phyloP scores from a whole-genome alignment of 2,329 filamentous ascomycete genomes.

The Geoglossum cookeanum region DNA sequence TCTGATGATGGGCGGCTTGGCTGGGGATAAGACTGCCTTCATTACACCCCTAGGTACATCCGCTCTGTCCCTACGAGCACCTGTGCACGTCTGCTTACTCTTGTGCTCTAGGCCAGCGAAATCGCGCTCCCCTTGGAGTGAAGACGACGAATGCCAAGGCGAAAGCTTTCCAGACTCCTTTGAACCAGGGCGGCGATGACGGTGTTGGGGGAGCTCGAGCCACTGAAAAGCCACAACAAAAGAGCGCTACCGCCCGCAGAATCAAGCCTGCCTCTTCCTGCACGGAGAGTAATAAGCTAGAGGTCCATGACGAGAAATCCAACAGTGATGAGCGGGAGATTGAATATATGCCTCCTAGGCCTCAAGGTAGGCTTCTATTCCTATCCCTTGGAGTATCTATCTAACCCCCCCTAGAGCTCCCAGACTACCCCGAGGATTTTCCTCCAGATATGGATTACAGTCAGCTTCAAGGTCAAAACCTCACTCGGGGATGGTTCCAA shows the following conservation, averaged over 20 bases:
- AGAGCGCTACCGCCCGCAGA: constrained; percentile 39
- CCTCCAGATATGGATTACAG: constrained; percentile 33
- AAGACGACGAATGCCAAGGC: constrained; percentile 95
- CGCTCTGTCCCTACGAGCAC: constrained; percentile 2
- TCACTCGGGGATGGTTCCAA: constrained; percentile 30
- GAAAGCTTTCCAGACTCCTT: constrained; percentile 44
- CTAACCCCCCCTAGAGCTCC: constrained; percentile 25
- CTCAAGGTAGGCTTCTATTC: constrained; percentile 26
- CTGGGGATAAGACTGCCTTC: constrained; percentile 42
- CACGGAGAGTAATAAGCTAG: constrained; percentile 36
- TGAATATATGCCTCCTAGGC: constrained; percentile 72
- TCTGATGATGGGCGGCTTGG: constrained; percentile 30
- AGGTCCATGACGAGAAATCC: constrained; percentile 28
- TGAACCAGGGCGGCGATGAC: constrained; percentile 37
- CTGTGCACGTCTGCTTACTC: not conserved
- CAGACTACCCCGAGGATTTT: constrained; percentile 51
- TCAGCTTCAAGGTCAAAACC: constrained; percentile 33
- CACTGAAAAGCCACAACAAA: constrained; percentile 22
- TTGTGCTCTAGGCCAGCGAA: constrained; percentile 34
- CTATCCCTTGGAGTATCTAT: not conserved
- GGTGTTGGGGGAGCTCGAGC: constrained; percentile 38
- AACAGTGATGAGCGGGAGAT: constrained; percentile 50
- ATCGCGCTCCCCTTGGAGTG: constrained; percentile 66
- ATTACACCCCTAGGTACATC: constrained; percentile 61
- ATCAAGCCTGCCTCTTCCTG: constrained; percentile 14